Evolutionary conservation across 805 yeast species (phyloP).

Genomic region (Candida dajiaensis): DNA sequence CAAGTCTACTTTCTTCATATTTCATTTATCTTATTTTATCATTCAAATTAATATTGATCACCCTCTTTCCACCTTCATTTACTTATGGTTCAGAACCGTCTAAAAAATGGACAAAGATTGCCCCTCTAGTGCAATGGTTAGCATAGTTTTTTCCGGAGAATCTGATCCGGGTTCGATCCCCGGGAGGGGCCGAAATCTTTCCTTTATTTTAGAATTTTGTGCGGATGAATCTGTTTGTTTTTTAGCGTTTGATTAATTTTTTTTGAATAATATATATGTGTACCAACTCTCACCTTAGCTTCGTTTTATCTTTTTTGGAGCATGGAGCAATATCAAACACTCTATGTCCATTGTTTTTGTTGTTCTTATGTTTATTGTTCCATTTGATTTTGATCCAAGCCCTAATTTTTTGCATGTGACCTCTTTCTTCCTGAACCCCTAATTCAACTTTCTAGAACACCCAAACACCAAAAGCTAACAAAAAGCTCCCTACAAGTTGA

Average conservation of each 20-base stretch:
- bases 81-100: not conserved
- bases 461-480: slow-evolving; percentile 1
- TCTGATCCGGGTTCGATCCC: slow-evolving; percentile 51
- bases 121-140: slow-evolving; percentile 50
- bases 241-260: not conserved
- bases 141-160: slow-evolving; percentile 49
- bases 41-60: too few relatives aligned
- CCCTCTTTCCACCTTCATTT: not conserved
- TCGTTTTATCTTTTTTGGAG: not conserved
- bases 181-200: slow-evolving; percentile 38
- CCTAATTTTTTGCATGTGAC: not conserved
- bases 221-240: not conserved
- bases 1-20: too few relatives aligned
- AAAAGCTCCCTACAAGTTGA: not conserved
- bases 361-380: not conserved
- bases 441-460: not conserved
- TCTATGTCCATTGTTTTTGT: not conserved
- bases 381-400: not conserved
- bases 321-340: not conserved
- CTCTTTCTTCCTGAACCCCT: not conserved
- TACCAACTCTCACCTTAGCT: not conserved
- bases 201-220: slow-evolving; percentile 1
- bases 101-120: slow-evolving; percentile 17
- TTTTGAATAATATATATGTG: too few relatives aligned
- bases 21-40: too few relatives aligned